Base-by-base conservation (phyloP, 805 yeast species). In the Naumovozyma castellii region DNA sequence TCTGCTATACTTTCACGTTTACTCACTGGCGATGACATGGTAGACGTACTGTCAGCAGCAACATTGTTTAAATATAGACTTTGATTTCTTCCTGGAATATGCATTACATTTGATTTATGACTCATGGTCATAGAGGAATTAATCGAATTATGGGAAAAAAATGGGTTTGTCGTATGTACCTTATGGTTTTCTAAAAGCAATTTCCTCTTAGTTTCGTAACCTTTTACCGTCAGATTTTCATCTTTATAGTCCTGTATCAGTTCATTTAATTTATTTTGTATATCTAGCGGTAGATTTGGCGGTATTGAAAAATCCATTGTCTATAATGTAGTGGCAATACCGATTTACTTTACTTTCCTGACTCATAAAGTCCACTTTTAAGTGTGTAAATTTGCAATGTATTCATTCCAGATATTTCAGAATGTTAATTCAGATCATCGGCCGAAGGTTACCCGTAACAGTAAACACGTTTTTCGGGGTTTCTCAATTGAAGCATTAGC, bases 161-260 rank as follows among this genome's bases (percentile, higher is more conserved):
- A 18, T 2, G 18, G 18, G 16, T 25, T 31, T 13, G 5, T 12
- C 25, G 18, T 28, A 5, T 12, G 13, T 9, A 10, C 20, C 9
- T 9, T 19, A 18, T 35, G 36, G 3, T 18, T 19, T 2, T 53
- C 53, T 20, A 61, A 32, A 3, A 61, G 14, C 19, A 46, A 49
- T 22, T 51, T 49, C 34, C 84, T 62, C 44, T 77, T 80, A 48
- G 73, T 79, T 33, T 67, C 64, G 54, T 78, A 83, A 2, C 92
- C 90, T 53, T 81, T 83, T 35, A 72, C 79, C 0, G 92, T 82
- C 41, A 83, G 64, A 42, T 78, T 79, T 1, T 86, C 90, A 28
- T 82, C 87, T 47, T 68, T 67, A 44, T 65, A 76, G 44, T 78
- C 84, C 8, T 61, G 51, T 12, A 67, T 65, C 20, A 78, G 62